Evolutionary conservation across 768 basidiomycete genomes (phyloP).

Genomic region (Austroboletus eburneus): DNA sequence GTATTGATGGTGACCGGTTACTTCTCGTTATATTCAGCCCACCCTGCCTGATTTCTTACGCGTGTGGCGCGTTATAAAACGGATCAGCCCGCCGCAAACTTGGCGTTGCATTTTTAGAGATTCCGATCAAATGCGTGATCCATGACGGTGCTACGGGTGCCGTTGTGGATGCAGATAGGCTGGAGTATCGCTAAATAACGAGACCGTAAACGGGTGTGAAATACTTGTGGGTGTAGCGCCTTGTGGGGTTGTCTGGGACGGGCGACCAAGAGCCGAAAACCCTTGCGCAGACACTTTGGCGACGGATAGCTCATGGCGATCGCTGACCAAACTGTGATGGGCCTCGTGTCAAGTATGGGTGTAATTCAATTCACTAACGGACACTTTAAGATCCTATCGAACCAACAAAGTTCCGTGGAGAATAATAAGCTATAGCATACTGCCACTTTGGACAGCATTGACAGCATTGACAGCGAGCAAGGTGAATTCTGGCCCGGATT

Average conservation of each 20-base stretch:
- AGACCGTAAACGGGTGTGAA: conserved; percentile 10
- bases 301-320: conserved; percentile 19
- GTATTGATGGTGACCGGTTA: conserved; percentile 6
- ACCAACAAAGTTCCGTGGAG: conserved; percentile 4
- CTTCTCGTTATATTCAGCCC: conserved; percentile 1
- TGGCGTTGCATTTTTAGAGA: conserved; percentile 4
- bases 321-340: conserved; percentile 8
- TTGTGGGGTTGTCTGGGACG: conserved; percentile 11
- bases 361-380: conserved; percentile 10
- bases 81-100: conserved; percentile 11
- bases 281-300: conserved; percentile 10
- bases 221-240: conserved; percentile 1
- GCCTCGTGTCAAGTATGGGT: conserved; percentile 19
- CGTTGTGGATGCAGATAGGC: conserved; percentile 6
- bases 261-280: conserved; percentile 12
- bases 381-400: conserved; percentile 13
- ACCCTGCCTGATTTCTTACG: background rate
- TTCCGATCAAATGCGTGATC: conserved; percentile 5
- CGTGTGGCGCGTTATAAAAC: conserved; percentile 3
- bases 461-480: conserved; percentile 10
- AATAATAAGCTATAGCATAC: background rate
- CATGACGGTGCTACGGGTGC: conserved; percentile 4
- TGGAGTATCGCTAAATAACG: too few relatives aligned
- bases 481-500: conserved; percentile 8
- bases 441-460: conserved; percentile 4